phyloP scores from a whole-genome alignment of 225 moss, liverwort and hornwort species.

The Neckera pumila region DNA sequence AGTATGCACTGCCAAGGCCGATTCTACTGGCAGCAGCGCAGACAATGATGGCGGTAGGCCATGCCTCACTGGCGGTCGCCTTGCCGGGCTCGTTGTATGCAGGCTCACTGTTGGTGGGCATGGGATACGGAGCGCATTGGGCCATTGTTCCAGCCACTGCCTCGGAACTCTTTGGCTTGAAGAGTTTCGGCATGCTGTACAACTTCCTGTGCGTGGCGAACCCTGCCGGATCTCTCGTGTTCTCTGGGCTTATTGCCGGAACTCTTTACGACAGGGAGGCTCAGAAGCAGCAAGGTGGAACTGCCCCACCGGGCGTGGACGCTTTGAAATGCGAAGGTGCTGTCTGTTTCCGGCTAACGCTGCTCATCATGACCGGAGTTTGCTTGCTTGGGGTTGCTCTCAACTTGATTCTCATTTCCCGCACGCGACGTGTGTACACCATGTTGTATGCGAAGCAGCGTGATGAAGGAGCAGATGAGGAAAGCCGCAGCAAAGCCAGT shows the following conservation, averaged over 20 bases:
- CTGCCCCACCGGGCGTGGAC: conserved; percentile 3
- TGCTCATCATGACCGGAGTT: conserved; percentile 36
- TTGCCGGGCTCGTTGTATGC: conserved; percentile 58
- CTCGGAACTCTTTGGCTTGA: conserved; percentile 53
- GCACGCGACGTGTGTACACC: conserved; percentile 36
- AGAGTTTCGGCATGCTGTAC: conserved; percentile 53
- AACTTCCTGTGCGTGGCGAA: conserved; percentile 44
- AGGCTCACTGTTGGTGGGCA: conserved; percentile 42
- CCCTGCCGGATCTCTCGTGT: conserved; percentile 36
- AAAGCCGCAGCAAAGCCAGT: not conserved
- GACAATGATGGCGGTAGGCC: conserved; percentile 68
- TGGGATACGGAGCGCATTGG: conserved; percentile 52
- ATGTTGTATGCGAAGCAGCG: conserved; percentile 44
- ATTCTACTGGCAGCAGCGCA: conserved; percentile 68
- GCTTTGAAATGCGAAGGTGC: conserved; percentile 37
- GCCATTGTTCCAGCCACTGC: conserved; percentile 51
- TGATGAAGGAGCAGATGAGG: conserved; percentile 1
- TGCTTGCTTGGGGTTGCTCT: conserved; percentile 29
- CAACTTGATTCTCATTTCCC: conserved; percentile 34
- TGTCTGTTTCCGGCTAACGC: conserved; percentile 35
- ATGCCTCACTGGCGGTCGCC: conserved; percentile 51
- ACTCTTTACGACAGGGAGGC: conserved; percentile 45
- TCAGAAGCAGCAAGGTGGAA: conserved; percentile 20
- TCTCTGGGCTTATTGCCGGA: conserved; percentile 46
- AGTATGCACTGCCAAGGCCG: conserved; percentile 57